These are phyloP conservation scores for Terana coerulea DNA, from an alignment of 768 basidiomycete species.

Conservation along the genomic window DNA sequence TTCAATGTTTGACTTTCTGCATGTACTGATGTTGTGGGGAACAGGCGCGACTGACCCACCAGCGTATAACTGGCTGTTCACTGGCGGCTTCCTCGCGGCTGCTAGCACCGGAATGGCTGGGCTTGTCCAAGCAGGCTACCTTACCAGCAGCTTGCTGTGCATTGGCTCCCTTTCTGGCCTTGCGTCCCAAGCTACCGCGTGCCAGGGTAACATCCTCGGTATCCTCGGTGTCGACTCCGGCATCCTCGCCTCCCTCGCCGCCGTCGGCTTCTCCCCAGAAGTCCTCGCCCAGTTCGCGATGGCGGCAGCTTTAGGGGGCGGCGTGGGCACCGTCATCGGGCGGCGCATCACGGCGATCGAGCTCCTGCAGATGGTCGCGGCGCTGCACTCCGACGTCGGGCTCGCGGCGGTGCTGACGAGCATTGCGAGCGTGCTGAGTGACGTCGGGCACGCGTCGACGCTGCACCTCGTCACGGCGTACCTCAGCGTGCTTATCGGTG, in stretches of 20 bases:
- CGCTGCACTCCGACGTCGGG: constrained; percentile 86
- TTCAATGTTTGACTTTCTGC: no score
- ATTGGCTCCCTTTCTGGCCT: constrained; percentile 83
- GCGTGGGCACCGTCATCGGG: constrained; percentile 69
- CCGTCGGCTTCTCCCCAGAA: constrained; percentile 77
- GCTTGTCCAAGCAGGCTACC: constrained; percentile 83
- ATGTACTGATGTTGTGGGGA: no score
- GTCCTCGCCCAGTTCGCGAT: constrained; percentile 76
- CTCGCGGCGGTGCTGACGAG: constrained; percentile 86
- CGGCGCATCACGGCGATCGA: constrained; percentile 85
- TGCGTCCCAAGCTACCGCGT: constrained; percentile 74
- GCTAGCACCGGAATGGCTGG: constrained; percentile 84
- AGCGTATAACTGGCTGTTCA: constrained; percentile 84
- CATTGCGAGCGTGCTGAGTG: constrained; percentile 75
- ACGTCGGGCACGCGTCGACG: constrained; percentile 61
- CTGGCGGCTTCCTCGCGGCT: constrained; percentile 78
- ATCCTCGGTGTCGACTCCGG: constrained; percentile 82
- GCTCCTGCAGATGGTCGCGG: constrained; percentile 78
- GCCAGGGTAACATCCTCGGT: constrained; percentile 87
- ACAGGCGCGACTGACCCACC: constrained; percentile 80
- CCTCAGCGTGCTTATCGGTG: constrained; percentile 82
- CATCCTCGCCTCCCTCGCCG: constrained; percentile 73
- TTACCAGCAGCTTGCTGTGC: constrained; percentile 82
- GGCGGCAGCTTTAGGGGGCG: constrained; percentile 70
- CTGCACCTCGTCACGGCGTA: constrained; percentile 84